phyloP scores from a whole-genome alignment of 371 early-diverging fungal genomes.

The Rhizopus sp. region DNA sequence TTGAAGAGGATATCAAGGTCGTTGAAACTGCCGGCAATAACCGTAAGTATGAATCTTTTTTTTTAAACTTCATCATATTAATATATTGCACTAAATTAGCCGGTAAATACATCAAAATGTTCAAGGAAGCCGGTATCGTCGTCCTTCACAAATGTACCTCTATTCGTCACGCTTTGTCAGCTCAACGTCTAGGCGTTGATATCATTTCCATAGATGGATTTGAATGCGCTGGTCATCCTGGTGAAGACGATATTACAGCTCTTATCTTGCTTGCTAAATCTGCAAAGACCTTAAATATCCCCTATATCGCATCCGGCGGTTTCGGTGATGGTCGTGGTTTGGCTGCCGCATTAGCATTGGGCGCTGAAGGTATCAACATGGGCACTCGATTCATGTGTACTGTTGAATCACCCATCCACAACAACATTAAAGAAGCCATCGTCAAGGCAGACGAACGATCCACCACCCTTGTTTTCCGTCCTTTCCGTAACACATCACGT shows the following conservation, averaged over 20 bases:
- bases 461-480: slow-evolving; percentile 72
- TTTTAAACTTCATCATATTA: not conserved
- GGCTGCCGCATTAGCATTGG: slow-evolving; percentile 71
- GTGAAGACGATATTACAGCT: slow-evolving; percentile 79
- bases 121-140: slow-evolving; percentile 74
- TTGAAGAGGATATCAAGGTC: slow-evolving; percentile 79
- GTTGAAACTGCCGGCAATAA: slow-evolving; percentile 75
- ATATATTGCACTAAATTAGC: slow-evolving; percentile 29
- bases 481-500: slow-evolving; percentile 78
- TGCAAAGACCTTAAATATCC: slow-evolving; percentile 62
- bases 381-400: slow-evolving; percentile 86
- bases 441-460: slow-evolving; percentile 70
- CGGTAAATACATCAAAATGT: slow-evolving; percentile 69
- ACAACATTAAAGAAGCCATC: slow-evolving; percentile 75
- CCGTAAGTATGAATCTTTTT: slow-evolving; percentile 42
- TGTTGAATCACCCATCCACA: slow-evolving; percentile 71
- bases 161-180: slow-evolving; percentile 72
- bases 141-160: slow-evolving; percentile 82
- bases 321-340: slow-evolving; percentile 75
- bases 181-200: slow-evolving; percentile 65
- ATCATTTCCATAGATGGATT: slow-evolving; percentile 77
- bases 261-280: slow-evolving; percentile 76
- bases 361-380: slow-evolving; percentile 77
- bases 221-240: slow-evolving; percentile 87
- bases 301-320: slow-evolving; percentile 81